phyloP scores from a whole-genome alignment of 108 stramenopile species.

The Skeletonema menzelii region DNA sequence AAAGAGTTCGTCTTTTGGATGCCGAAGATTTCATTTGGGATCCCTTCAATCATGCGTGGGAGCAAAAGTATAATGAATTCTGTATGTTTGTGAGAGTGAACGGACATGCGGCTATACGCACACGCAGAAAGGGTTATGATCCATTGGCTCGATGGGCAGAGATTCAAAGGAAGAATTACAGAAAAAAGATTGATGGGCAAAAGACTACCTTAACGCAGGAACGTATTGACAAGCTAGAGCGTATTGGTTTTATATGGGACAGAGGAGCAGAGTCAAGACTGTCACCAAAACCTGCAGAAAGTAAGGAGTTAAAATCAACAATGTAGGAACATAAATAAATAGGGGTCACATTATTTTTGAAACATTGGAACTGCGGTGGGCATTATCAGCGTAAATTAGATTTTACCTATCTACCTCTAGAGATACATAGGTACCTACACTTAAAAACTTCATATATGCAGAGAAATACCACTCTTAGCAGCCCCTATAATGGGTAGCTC shows the following conservation, averaged over 20 bases:
- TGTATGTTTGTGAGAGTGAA: constrained; percentile 30
- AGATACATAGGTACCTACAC: too few species aligned
- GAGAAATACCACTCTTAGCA: too few species aligned
- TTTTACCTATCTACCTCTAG: too few species aligned
- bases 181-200: constrained; percentile 49
- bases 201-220: constrained; percentile 74
- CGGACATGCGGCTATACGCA: constrained; percentile 29
- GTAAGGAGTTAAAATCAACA: neutral
- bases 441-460: too few species aligned
- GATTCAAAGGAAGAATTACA: constrained; percentile 65
- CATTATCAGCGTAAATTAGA: too few species aligned
- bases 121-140: constrained; percentile 16
- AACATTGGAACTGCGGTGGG: too few species aligned
- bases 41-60: constrained; percentile 31
- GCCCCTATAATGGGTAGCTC: too few species aligned
- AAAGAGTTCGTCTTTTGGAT: constrained; percentile 38
- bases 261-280: neutral
- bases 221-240: constrained; percentile 67
- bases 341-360: neutral
- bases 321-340: neutral
- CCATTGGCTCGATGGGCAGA: constrained; percentile 74
- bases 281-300: neutral
- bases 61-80: constrained; percentile 34
- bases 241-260: constrained; percentile 66
- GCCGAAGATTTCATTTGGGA: constrained; percentile 48